Percentiles rank a stretch among this genome's conserved stretches.
These are phyloP conservation scores for Lachnellula subtilissima DNA, from an alignment of 2,329 filamentous ascomycete genomes.

Conservation along the genomic window DNA sequence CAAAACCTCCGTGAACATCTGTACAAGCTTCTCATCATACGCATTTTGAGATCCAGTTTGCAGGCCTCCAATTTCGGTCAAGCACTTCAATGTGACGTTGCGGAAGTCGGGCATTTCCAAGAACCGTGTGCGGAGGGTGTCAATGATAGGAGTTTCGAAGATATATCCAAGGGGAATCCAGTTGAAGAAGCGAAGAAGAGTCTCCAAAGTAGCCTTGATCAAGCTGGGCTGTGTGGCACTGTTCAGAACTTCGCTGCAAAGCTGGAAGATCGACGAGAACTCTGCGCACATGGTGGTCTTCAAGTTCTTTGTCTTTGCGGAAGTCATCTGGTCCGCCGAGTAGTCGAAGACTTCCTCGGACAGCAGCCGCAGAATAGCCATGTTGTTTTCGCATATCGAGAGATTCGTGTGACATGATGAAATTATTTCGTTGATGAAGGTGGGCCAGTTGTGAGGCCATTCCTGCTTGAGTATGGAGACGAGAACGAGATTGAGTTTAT, in stretches of 20 bases:
- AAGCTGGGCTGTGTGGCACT: constrained; percentile 84
- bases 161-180: constrained; percentile 99
- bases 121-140: constrained; percentile 88
- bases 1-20: constrained; percentile 97
- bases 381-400: constrained; percentile 99
- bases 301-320: constrained; percentile 88
- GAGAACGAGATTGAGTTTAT: constrained; percentile 97
- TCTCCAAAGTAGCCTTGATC: constrained; percentile 95
- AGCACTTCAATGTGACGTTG: constrained; percentile 91
- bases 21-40: constrained; percentile 92
- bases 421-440: constrained; percentile 99
- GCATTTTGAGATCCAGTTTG: constrained; percentile 71
- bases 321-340: constrained; percentile 99
- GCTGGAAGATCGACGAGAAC: constrained; percentile 96
- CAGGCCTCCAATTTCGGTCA: constrained; percentile 94
- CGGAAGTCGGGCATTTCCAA: constrained; percentile 91
- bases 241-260: constrained; percentile 91
- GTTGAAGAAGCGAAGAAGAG: constrained; percentile 91
- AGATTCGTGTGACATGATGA: constrained; percentile 91
- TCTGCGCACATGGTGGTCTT: constrained; percentile 99
- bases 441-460: constrained; percentile 99
- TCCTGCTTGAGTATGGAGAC: constrained; percentile 98
- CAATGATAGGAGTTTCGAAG: constrained; percentile 95
- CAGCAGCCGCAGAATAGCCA: constrained; percentile 91
- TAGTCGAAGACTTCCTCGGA: constrained; percentile 99